phyloP scores from a whole-genome alignment of 306 rosid genomes.

The Hippophae gyantsensis region DNA sequence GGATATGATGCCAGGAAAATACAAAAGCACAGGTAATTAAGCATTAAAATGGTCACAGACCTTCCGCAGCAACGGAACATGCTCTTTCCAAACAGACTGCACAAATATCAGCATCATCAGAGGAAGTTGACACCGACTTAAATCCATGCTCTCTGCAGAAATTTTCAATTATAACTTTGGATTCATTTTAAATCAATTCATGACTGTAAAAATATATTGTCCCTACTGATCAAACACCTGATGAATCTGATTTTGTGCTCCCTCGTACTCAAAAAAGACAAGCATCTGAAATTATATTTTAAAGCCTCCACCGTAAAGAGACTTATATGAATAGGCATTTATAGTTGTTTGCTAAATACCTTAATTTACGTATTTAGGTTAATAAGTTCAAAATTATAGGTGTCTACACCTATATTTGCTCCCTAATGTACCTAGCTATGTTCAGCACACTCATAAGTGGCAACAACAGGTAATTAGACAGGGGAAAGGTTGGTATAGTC shows the following conservation, averaged over 20 bases:
- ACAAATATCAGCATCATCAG: conserved; percentile 61
- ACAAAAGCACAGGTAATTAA: background rate
- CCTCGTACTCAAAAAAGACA: too few species aligned
- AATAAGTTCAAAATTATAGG: background rate
- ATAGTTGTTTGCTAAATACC: too few species aligned
- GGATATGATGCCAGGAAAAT: background rate
- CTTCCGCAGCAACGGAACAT: conserved; percentile 86
- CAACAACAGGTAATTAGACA: conserved; percentile 66
- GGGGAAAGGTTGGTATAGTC: conserved; percentile 43
- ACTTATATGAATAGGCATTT: too few species aligned
- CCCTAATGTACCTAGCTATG: conserved; percentile 68
- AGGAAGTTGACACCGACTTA: conserved; percentile 44
- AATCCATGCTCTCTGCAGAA: conserved; percentile 75
- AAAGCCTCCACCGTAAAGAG: too few species aligned
- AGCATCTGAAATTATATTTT: too few species aligned
- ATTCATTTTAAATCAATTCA: conserved; percentile 12
- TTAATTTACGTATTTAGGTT: too few species aligned
- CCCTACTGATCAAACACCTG: too few species aligned
- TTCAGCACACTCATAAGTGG: conserved; percentile 85
- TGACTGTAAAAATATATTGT: background rate
- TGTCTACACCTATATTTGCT: conserved; percentile 8
- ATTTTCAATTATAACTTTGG: conserved; percentile 10
- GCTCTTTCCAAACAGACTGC: conserved; percentile 92
- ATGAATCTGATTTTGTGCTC: too few species aligned
- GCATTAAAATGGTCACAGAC: conserved; percentile 21